These are phyloP conservation scores for Xylogone sp. DNA, from an alignment of 2,329 filamentous ascomycete genomes.

Conservation along the genomic window DNA sequence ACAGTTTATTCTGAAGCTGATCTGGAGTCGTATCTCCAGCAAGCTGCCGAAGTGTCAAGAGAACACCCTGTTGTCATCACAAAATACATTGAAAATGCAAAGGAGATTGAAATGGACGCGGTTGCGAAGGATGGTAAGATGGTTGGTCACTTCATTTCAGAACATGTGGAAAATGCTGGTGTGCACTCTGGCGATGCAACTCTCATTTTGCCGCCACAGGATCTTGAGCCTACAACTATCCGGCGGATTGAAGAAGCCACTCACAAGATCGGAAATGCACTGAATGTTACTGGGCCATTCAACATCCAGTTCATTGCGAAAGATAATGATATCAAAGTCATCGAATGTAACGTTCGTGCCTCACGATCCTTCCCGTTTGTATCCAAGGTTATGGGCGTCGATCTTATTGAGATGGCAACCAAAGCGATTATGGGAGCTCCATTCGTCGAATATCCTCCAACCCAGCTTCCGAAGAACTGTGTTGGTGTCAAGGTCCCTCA, in stretches of 20 bases:
- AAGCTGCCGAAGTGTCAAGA: conserved; percentile 88
- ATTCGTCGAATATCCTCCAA: conserved; percentile 75
- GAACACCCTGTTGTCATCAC: conserved; percentile 98
- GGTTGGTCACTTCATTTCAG: conserved; percentile 94
- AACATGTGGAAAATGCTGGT: conserved; percentile 98
- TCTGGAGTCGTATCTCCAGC: conserved; percentile 79
- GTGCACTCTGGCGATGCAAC: conserved; percentile 98
- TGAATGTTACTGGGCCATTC: conserved; percentile 94
- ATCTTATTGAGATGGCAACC: conserved; percentile 97
- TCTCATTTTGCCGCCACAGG: conserved; percentile 89
- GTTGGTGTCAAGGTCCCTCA: conserved; percentile 98
- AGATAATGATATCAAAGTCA: conserved; percentile 99
- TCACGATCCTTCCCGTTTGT: conserved; percentile 97
- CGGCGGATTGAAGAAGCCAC: conserved; percentile 91
- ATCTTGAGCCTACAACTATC: conserved; percentile 85
- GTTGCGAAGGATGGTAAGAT: conserved; percentile 87
- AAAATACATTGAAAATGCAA: conserved; percentile 98
- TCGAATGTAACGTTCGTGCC: conserved; percentile 96
- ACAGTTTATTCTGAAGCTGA: conserved; percentile 97
- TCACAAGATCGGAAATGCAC: conserved; percentile 85
- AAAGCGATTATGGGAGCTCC: conserved; percentile 90
- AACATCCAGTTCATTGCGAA: conserved; percentile 99
- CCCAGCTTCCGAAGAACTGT: conserved; percentile 72
- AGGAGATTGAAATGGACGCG: conserved; percentile 99
- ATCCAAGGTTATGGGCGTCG: conserved; percentile 96